These are phyloP conservation scores for Ceratocystis eucalypticola DNA, from an alignment of 2,329 filamentous ascomycete species.

Conservation along the genomic window DNA sequence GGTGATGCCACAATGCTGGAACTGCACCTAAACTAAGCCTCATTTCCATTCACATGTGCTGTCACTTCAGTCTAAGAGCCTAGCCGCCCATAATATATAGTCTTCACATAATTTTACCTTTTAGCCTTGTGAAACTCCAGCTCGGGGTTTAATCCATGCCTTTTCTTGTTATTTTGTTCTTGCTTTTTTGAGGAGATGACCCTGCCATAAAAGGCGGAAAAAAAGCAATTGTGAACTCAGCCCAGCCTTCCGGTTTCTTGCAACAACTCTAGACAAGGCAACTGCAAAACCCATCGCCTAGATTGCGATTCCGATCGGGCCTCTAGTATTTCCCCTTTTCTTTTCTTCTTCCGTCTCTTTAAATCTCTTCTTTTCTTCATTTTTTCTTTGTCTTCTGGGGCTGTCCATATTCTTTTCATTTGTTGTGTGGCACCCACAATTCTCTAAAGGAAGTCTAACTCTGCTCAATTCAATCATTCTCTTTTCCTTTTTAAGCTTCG, in stretches of 20 bases:
- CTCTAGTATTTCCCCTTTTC: not conserved
- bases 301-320: not conserved
- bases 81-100: too few relatives aligned
- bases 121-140: not conserved
- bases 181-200: not conserved
- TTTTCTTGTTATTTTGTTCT: not conserved
- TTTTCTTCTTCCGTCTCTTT: not conserved
- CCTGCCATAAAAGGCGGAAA: not conserved
- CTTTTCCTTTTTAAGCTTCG: constrained; percentile 1
- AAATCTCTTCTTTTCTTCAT: not conserved
- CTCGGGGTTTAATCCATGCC: not conserved
- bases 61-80: not conserved
- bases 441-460: not conserved
- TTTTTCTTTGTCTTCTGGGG: not conserved
- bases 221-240: not conserved
- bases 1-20: not conserved
- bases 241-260: constrained; percentile 5
- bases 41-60: not conserved
- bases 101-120: not conserved
- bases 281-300: not conserved
- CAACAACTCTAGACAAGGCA: not conserved
- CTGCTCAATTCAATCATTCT: not conserved
- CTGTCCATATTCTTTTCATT: not conserved
- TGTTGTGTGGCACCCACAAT: not conserved
- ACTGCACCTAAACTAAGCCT: not conserved